Conservation (phyloP, 208 protist genomes). For the Trypanosoma mega region DNA sequence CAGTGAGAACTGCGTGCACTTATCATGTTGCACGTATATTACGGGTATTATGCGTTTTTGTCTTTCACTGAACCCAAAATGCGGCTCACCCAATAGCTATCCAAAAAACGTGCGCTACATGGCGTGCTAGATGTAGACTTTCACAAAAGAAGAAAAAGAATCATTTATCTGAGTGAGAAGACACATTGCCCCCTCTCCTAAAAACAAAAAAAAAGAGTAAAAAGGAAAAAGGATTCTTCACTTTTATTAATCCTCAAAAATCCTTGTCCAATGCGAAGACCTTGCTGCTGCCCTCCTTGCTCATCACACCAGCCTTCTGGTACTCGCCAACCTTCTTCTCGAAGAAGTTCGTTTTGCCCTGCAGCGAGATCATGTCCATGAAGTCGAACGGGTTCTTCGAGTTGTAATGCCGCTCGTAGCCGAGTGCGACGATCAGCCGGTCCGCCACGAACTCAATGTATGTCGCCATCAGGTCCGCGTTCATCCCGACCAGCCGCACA, state of each 20-base stretch:
- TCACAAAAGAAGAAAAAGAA: too few species aligned
- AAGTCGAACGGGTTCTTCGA: conserved; percentile 99
- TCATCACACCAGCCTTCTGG: conserved; percentile 97
- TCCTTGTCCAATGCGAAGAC: conserved; percentile 91
- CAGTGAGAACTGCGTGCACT: too few species aligned
- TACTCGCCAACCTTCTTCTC: conserved; percentile 99
- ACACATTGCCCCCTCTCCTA: too few species aligned
- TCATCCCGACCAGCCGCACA: conserved; percentile 99
- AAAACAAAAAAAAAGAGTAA: conserved; percentile 20
- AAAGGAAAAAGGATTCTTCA: conserved; percentile 26
- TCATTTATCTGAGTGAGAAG: too few species aligned
- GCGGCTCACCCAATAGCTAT: too few species aligned
- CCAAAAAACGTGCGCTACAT: too few species aligned
- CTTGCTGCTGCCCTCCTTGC: conserved; percentile 58
- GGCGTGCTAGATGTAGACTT: too few species aligned
- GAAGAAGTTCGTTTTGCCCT: conserved; percentile 99
- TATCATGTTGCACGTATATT: too few species aligned
- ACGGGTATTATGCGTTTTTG: too few species aligned
- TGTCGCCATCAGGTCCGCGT: conserved; percentile 95
- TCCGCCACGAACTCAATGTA: conserved; percentile 99
- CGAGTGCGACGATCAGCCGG: conserved; percentile 96
- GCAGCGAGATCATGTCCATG: conserved; percentile 99
- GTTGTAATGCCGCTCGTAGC: conserved; percentile 95
- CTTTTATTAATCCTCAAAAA: conserved; percentile 80
- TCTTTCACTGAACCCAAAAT: too few species aligned